Evolutionary conservation across 345 rosid genomes (phyloP), one percentile per base, ranked within the genome.

Genomic region (Corchorus olitorius): DNA sequence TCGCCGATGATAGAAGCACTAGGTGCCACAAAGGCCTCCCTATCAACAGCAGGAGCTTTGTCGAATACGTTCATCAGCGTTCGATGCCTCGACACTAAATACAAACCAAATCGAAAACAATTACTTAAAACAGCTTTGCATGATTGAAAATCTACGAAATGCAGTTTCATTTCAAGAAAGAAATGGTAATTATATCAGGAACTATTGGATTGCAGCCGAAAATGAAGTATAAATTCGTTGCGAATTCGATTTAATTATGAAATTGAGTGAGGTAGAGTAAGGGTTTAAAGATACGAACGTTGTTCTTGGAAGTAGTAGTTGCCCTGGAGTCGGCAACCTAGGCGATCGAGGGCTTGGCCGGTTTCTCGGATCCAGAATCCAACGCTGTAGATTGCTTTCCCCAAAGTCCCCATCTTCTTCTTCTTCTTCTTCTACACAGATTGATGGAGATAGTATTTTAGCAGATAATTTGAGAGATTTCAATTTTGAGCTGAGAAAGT

Each of bases 341-440:
- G 94, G 45, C 97, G 98, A 91, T 94, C 97, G 77, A 94, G 96
- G 4, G 97, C 97, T 79, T 92, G 98, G 54, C 98, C 97, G 43
- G 94, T 91, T 88, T 92, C 97, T 19, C 98, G 91, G 88, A 94
- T 89, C 98, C 98, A 94, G 83, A 94, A 89, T 64, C 97, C 98
- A 39, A 92, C 92, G 84, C 80, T 65, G 89, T 94, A 92, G 20
- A 94, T 78, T 56, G 97, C 98, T 77, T 73, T 87, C 41, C 93
- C 98, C 61, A 94, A 80, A 20, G 93, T 90, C 54, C 93, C 92
- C 95, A 94, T 87, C 65, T 48, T 59, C 79, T 52, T 46, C 79
- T 17, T 46, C 79, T 17, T 17, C 67, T 54, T 61, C 76, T 49
- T 1, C 46, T 59, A 39, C 13, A 65, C 62, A 65, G 79, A 76